Evolutionary conservation across 345 rosid species (phyloP), one percentile per base, ranked within the genome.

Genomic region (Citrus maxima): DNA sequence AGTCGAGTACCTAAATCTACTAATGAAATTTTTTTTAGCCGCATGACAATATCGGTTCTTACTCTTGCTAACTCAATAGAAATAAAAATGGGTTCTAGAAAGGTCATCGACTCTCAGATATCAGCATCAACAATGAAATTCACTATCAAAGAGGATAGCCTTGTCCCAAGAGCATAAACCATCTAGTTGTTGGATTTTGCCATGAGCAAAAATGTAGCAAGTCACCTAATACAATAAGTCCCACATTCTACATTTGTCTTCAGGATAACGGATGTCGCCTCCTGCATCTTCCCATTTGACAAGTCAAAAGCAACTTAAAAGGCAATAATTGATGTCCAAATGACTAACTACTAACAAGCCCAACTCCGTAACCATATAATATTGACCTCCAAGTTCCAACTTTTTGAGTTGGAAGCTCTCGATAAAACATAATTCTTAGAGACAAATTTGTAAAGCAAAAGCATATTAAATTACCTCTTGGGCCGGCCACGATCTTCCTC

Each of bases 401-500:
- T 46, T 46, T 46, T 46, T 46, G 51, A 46, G 51, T 46, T 46
- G 49, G 19, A 7, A 22, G 7, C 61, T 30, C 42, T 24, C 22
- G 6, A 35, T 28, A 40, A 46, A 37, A 64, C 65, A 69, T 49
- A 61, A 68, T 38, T 64, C 61, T 59, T 21, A 13, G 30, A 55
- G 49, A 37, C 51, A 8, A 32, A 80, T 24, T 54, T 62, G 19
- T 10, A 32, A 78, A 72, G 28, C 42, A 54, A 56, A 77, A 63
- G n/a, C 59, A 63, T 28, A 32, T 19, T 8, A 63, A 7, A 30
- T 60, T 88, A 96, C 99, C 98, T 97, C 91, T 97, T 97, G 67
- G 95, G 89, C 67, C 99, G 89, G 87, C 88, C 88, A 75, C 95
- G 89, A 80, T 93, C 99, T 92, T 94, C 98, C 82, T 92, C 98